phyloP scores from a whole-genome alignment of 148 eudicot species.

The Pouteria glomerata region DNA sequence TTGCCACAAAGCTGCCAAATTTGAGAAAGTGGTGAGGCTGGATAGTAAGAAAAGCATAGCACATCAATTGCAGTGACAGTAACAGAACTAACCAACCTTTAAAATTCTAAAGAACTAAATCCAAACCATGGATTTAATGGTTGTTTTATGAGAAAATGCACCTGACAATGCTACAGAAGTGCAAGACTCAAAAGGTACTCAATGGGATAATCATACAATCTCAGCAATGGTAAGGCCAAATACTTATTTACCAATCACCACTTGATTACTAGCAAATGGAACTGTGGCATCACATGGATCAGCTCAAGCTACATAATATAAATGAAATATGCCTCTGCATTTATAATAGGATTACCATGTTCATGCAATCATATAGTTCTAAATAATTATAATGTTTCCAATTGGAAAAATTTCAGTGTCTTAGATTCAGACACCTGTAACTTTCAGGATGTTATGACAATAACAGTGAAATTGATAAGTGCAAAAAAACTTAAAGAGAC shows the following conservation, averaged over 20 bases:
- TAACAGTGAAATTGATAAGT: neutral
- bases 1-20: too few relatives aligned
- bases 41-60: too few relatives aligned
- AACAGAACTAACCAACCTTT: too few relatives aligned
- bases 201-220: neutral
- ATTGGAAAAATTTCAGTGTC: neutral
- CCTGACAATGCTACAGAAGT: neutral
- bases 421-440: neutral
- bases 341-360: neutral
- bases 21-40: too few relatives aligned
- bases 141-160: neutral
- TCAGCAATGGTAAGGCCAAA: neutral
- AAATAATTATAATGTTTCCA: neutral
- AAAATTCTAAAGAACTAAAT: too few relatives aligned
- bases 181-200: neutral
- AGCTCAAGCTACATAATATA: neutral
- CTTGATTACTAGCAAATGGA: neutral
- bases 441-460: neutral
- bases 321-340: neutral
- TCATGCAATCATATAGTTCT: neutral
- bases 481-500: neutral
- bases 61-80: too few relatives aligned
- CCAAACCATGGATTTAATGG: neutral
- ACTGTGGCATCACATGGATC: neutral
- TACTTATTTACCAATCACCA: neutral